A percentile compares a stretch with the other conserved stretches of the same genome.
These are phyloP conservation scores for Coemansia guatemalensis DNA, from an alignment of 192 early-diverging fungal species.

Conservation along the genomic window DNA sequence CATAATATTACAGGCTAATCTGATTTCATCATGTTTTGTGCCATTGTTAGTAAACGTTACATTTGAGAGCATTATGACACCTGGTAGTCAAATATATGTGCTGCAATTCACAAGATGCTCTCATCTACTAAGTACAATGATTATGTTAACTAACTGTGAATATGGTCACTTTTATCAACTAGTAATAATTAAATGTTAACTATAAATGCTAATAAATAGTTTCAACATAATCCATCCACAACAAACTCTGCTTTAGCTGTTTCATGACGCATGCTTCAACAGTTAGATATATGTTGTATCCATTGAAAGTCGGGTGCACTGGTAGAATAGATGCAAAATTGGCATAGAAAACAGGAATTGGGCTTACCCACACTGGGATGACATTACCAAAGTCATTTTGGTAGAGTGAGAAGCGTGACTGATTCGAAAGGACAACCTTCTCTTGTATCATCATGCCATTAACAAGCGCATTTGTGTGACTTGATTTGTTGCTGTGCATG, in stretches of 20 bases:
- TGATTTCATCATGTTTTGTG: no score
- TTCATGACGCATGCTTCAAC: conserved; percentile 5
- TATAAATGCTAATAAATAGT: conserved; percentile 1
- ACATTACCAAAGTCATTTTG: conserved; percentile 25
- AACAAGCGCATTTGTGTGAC: conserved; percentile 8
- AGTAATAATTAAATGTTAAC: no score
- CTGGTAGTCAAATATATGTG: no score
- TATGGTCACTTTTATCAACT: no score
- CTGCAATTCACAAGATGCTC: no score
- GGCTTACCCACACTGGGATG: conserved; percentile 17
- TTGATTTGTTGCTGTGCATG: not conserved
- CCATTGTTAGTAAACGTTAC: no score
- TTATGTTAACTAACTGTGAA: no score
- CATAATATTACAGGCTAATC: no score
- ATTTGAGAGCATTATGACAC: no score
- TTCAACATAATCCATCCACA: conserved; percentile 9
- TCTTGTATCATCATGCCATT: not conserved
- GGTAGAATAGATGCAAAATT: conserved; percentile 22
- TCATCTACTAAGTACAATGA: no score
- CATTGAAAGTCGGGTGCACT: conserved; percentile 3
- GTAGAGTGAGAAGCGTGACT: conserved; percentile 20
- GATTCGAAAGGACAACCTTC: conserved; percentile 18
- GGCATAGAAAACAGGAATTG: conserved; percentile 13
- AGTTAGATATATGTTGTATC: conserved; percentile 5
- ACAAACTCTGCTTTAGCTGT: not conserved